These are phyloP conservation scores for Termitomyces titanicus DNA, from an alignment of 768 basidiomycete genomes.

Conservation along the genomic window DNA sequence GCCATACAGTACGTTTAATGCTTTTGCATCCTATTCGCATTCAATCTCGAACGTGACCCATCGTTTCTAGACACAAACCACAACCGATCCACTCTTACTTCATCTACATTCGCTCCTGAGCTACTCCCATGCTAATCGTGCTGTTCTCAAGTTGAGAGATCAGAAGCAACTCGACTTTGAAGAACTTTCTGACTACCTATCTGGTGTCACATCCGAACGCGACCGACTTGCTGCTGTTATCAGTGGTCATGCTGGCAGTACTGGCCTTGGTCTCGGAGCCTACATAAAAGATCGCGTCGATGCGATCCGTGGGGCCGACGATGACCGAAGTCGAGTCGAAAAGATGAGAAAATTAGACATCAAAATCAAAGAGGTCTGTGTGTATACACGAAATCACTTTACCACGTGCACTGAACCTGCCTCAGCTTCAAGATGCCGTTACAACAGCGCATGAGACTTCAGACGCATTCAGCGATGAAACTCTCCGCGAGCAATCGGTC, in stretches of 20 bases:
- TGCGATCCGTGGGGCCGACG: slow-evolving; percentile 86
- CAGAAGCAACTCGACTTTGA: slow-evolving; percentile 99
- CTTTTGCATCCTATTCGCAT: neutral
- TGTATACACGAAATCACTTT: neutral
- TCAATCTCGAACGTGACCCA: neutral
- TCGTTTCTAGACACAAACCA: slow-evolving; percentile 72
- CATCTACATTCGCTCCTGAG: slow-evolving; percentile 89
- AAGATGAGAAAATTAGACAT: slow-evolving; percentile 89
- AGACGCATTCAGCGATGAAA: slow-evolving; percentile 95
- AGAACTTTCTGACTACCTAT: slow-evolving; percentile 92
- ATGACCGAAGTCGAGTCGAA: slow-evolving; percentile 89
- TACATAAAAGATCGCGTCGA: slow-evolving; percentile 94
- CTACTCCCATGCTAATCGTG: slow-evolving; percentile 91
- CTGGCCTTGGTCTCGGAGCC: slow-evolving; percentile 78
- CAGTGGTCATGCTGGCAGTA: slow-evolving; percentile 83
- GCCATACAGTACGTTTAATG: slow-evolving; percentile 62
- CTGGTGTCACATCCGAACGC: slow-evolving; percentile 88
- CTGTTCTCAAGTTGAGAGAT: slow-evolving; percentile 93
- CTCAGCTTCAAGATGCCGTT: slow-evolving; percentile 93
- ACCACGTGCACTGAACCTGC: neutral
- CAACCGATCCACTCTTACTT: slow-evolving; percentile 85
- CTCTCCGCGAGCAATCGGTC: slow-evolving; percentile 82
- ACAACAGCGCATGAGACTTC: slow-evolving; percentile 93
- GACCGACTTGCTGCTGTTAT: slow-evolving; percentile 90
- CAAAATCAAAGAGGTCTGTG: slow-evolving; percentile 90